phyloP scores from a whole-genome alignment of 1,139 yeast genomes.

The Diutina pseudorugosa region DNA sequence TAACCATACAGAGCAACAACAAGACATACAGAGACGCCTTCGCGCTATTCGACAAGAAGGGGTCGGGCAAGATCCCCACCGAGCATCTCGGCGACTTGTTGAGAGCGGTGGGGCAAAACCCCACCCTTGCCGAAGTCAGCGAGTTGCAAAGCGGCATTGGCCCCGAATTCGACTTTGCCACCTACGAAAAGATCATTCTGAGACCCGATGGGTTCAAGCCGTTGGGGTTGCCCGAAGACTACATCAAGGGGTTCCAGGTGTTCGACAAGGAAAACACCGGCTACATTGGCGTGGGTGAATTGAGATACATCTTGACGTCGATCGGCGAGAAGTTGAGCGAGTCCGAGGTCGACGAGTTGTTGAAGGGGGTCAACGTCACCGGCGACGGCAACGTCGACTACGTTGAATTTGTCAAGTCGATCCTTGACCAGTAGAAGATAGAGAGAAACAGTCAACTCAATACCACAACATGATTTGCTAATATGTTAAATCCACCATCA shows the following conservation, averaged over 20 bases:
- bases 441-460: background rate
- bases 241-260: slow-evolving; percentile 94
- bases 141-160: slow-evolving; percentile 47
- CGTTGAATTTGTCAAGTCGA: slow-evolving; percentile 86
- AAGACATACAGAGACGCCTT: slow-evolving; percentile 94
- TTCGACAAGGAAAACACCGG: slow-evolving; percentile 95
- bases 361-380: slow-evolving; percentile 90
- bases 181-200: slow-evolving; percentile 65
- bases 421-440: slow-evolving; percentile 59
- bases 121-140: slow-evolving; percentile 80
- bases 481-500: too few relatives aligned
- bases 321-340: slow-evolving; percentile 88
- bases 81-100: slow-evolving; percentile 86
- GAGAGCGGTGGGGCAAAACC: slow-evolving; percentile 97
- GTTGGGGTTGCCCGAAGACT: slow-evolving; percentile 91
- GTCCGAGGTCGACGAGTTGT: slow-evolving; percentile 86
- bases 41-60: slow-evolving; percentile 93
- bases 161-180: slow-evolving; percentile 55
- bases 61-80: slow-evolving; percentile 84
- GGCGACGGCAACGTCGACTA: slow-evolving; percentile 93
- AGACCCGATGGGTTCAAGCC: slow-evolving; percentile 88
- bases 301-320: slow-evolving; percentile 84
- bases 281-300: slow-evolving; percentile 92
- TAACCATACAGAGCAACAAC: slow-evolving; percentile 23
- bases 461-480: background rate